Conservation (phyloP, 257 asterid species). For the Linaria vulgaris region DNA sequence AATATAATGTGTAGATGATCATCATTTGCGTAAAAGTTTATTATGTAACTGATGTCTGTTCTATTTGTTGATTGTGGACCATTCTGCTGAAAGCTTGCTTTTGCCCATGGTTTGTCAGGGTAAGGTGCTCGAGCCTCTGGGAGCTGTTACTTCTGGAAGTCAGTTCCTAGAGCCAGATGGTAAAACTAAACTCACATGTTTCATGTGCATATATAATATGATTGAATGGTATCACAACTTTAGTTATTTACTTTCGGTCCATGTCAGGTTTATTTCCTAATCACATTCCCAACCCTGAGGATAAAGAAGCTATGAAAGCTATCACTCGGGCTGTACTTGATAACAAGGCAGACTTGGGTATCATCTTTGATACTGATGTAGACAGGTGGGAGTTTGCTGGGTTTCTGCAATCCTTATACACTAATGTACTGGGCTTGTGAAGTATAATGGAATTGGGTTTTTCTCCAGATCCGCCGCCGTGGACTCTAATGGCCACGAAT, state of each 20-base stretch:
- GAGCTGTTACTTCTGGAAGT: slow-evolving; percentile 93
- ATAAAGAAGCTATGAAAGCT: slow-evolving; percentile 93
- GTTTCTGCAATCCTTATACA: slow-evolving; percentile 18
- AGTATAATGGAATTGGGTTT: slow-evolving; percentile 21
- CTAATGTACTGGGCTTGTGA: slow-evolving; percentile 6
- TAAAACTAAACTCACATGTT: slow-evolving; percentile 36
- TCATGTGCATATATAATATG: slow-evolving; percentile 4
- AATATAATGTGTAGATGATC: not conserved
- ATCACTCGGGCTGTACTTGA: slow-evolving; percentile 80
- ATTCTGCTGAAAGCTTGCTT: slow-evolving; percentile 25
- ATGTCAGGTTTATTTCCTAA: slow-evolving; percentile 87
- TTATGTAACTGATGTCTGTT: not conserved
- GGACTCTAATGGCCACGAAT: slow-evolving; percentile 85
- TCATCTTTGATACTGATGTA: slow-evolving; percentile 97
- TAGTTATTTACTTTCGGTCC: slow-evolving; percentile 21
- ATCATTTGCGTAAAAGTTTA: slow-evolving; percentile 2
- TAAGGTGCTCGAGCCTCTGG: slow-evolving; percentile 94
- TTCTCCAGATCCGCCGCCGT: slow-evolving; percentile 94
- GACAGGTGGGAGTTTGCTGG: slow-evolving; percentile 62
- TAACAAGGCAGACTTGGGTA: slow-evolving; percentile 91
- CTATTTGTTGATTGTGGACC: slow-evolving; percentile 18
- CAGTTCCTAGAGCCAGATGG: slow-evolving; percentile 98
- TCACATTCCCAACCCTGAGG: slow-evolving; percentile 99
- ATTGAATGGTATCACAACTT: slow-evolving; percentile 19
- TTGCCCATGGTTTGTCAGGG: slow-evolving; percentile 56